phyloP scores from a whole-genome alignment of 2,329 filamentous ascomycete genomes.

The Arthrobotrys iridis region DNA sequence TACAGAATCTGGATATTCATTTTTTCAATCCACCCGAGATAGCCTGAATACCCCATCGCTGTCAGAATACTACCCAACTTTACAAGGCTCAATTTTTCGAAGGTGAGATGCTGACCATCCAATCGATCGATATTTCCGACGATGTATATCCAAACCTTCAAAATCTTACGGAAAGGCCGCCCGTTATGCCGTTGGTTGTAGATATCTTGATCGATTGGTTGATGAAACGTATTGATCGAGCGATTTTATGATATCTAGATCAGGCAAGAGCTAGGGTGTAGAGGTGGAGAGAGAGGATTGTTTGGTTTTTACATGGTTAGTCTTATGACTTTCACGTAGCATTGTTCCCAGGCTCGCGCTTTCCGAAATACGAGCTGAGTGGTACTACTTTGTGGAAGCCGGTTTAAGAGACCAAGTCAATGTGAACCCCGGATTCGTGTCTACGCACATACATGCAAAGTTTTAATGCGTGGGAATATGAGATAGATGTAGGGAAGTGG shows the following conservation, averaged over 20 bases:
- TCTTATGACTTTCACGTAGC: neutral
- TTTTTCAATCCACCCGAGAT: neutral
- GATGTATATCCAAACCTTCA: neutral
- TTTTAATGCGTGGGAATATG: too few relatives aligned
- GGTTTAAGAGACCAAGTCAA: too few relatives aligned
- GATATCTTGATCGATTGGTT: neutral
- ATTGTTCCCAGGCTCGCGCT: neutral
- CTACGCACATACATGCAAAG: too few relatives aligned
- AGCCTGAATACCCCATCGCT: neutral
- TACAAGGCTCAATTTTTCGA: neutral
- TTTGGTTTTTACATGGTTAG: too few relatives aligned
- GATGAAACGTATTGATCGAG: neutral
- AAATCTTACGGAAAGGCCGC: neutral
- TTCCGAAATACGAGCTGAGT: too few relatives aligned
- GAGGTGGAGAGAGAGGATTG: neutral
- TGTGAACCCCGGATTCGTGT: too few relatives aligned
- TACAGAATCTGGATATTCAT: too few relatives aligned
- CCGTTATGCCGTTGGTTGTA: conserved; percentile 10
- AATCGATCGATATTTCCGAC: neutral
- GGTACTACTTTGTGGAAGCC: too few relatives aligned
- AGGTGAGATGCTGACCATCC: neutral
- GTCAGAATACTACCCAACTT: too few relatives aligned
- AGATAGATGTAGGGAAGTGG: too few relatives aligned
- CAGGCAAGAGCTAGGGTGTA: neutral
- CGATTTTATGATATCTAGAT: conserved; percentile 1